These are phyloP conservation scores for Oligophagozyma castellii DNA, from an alignment of 1,139 yeast species.

Conservation along the genomic window DNA sequence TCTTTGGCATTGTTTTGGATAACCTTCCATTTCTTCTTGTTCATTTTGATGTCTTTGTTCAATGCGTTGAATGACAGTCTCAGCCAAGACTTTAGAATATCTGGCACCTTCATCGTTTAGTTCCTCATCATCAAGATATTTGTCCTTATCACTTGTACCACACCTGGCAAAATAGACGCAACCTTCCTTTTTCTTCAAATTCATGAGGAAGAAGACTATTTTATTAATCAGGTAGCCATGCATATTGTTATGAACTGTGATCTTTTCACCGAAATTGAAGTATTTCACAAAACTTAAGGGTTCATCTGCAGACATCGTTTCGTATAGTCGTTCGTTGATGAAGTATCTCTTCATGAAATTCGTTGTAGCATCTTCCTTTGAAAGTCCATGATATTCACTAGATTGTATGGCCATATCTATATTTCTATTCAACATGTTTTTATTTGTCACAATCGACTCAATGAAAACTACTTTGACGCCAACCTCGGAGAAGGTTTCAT, in stretches of 20 bases:
- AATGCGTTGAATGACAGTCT: slow-evolving; percentile 29
- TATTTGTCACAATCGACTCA: slow-evolving; percentile 76
- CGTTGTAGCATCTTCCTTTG: slow-evolving; percentile 42
- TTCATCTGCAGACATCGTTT: slow-evolving; percentile 12
- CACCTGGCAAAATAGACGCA: slow-evolving; percentile 62
- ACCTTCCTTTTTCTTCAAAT: slow-evolving; percentile 67
- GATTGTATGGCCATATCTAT: slow-evolving; percentile 79
- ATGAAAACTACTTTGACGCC: slow-evolving; percentile 73
- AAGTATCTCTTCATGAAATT: slow-evolving; percentile 46
- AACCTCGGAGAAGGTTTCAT: slow-evolving; percentile 37
- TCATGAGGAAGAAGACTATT: slow-evolving; percentile 81
- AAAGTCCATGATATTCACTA: slow-evolving; percentile 77
- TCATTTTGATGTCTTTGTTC: too few relatives aligned
- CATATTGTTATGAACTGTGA: slow-evolving; percentile 58
- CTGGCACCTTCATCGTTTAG: slow-evolving; percentile 44
- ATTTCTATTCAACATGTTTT: slow-evolving; percentile 53
- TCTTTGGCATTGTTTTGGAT: slow-evolving; percentile 18
- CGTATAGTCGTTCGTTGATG: slow-evolving; percentile 37
- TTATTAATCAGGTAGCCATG: slow-evolving; percentile 82
- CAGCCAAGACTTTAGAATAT: slow-evolving; percentile 36
- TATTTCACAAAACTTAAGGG: slow-evolving; percentile 9
- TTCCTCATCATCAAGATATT: slow-evolving; percentile 44
- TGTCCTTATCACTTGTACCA: slow-evolving; percentile 38
- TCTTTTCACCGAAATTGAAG: slow-evolving; percentile 76
- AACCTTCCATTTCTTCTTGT: slow-evolving; percentile 12